A percentile compares a stretch with the other conserved stretches of the same genome.
Evolutionary conservation across 495 filamentous ascomycete species (phyloP).

Genomic region (Lichenothelia convexa): DNA sequence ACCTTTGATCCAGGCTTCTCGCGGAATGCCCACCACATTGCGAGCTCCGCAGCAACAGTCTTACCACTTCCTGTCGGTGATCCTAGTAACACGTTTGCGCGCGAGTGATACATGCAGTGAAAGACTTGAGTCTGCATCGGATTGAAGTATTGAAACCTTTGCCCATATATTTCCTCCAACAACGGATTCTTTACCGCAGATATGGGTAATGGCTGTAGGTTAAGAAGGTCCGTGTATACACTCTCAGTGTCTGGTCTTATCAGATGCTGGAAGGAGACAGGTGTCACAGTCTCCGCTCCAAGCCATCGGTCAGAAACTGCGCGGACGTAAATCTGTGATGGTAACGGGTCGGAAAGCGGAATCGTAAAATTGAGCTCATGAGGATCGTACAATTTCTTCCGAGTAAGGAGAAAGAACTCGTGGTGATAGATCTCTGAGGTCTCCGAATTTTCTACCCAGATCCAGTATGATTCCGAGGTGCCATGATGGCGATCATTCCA

Average conservation of each 20-base stretch:
- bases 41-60: slow-evolving; percentile 84
- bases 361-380: slow-evolving; percentile 98
- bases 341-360: slow-evolving; percentile 77
- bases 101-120: slow-evolving; percentile 80
- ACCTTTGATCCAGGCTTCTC: slow-evolving; percentile 94
- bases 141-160: slow-evolving; percentile 91
- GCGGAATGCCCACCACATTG: slow-evolving; percentile 99
- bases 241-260: slow-evolving; percentile 96
- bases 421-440: slow-evolving; percentile 96
- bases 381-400: slow-evolving; percentile 77
- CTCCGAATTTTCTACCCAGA: slow-evolving; percentile 98
- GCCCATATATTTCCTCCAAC: slow-evolving; percentile 71
- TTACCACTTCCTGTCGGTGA: slow-evolving; percentile 96
- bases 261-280: slow-evolving; percentile 93
- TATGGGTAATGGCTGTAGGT: slow-evolving; percentile 81
- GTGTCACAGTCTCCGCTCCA: slow-evolving; percentile 86
- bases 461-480: slow-evolving; percentile 86
- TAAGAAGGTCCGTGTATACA: slow-evolving; percentile 82
- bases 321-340: slow-evolving; percentile 87
- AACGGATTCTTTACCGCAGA: slow-evolving; percentile 72
- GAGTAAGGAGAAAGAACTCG: slow-evolving; percentile 83
- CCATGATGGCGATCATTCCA: slow-evolving; percentile 97
- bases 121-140: slow-evolving; percentile 99
- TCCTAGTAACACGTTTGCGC: slow-evolving; percentile 83
- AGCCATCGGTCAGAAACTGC: slow-evolving; percentile 92